These are phyloP conservation scores for Artomyces pyxidatus DNA, from an alignment of 768 basidiomycete genomes.

Conservation along the genomic window DNA sequence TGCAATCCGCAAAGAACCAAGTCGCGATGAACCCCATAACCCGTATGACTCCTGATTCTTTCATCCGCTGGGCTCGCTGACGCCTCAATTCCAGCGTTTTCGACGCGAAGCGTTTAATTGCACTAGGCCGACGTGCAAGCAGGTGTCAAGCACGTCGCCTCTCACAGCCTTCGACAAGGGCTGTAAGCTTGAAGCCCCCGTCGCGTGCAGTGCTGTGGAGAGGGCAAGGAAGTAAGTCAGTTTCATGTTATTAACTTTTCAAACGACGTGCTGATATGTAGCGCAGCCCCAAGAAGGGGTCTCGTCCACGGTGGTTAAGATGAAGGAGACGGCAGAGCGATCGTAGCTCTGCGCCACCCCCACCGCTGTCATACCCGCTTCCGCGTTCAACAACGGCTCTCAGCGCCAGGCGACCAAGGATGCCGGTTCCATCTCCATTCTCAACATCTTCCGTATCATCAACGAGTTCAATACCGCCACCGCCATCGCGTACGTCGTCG, in stretches of 20 bases:
- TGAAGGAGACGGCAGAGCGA: conserved; percentile 99
- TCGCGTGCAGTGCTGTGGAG: conserved; percentile 78
- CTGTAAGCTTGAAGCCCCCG: conserved; percentile 11
- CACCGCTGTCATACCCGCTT: conserved; percentile 98
- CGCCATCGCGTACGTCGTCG: conserved; percentile 97
- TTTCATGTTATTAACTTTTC: conserved; percentile 97
- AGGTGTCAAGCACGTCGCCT: conserved; percentile 22
- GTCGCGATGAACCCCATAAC: conserved; percentile 99
- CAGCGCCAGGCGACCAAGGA: conserved; percentile 99
- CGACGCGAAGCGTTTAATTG: conserved; percentile 98
- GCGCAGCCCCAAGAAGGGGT: conserved; percentile 98
- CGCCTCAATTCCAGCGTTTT: too few species aligned
- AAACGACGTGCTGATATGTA: conserved; percentile 91
- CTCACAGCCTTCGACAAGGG: conserved; percentile 4
- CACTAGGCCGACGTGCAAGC: conserved; percentile 96
- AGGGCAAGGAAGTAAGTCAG: conserved; percentile 61
- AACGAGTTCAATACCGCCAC: conserved; percentile 99
- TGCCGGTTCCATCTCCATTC: conserved; percentile 94
- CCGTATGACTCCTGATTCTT: too few species aligned
- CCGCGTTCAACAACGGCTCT: conserved; percentile 99
- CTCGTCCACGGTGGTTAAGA: conserved; percentile 99
- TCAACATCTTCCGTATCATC: conserved; percentile 99
- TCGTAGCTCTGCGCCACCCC: conserved; percentile 98
- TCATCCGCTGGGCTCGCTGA: too few species aligned
- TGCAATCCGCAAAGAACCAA: conserved; percentile 98